These are phyloP conservation scores for Cajanus cajan DNA, from an alignment of 306 rosid genomes.

Conservation along the genomic window DNA sequence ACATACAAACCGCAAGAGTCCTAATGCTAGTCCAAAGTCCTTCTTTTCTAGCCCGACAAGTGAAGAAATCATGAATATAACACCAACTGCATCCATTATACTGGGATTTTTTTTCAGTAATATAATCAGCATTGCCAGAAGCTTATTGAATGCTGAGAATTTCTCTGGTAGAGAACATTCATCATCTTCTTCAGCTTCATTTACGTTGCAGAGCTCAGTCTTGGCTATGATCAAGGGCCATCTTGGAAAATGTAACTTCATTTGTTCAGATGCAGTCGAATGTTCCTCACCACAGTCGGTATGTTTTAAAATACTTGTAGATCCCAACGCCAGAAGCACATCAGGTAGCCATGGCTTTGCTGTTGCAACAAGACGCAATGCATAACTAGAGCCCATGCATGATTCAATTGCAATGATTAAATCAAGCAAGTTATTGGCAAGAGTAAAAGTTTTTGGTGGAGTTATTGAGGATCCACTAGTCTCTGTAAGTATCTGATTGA, in stretches of 20 bases:
- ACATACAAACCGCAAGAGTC: conserved; percentile 70
- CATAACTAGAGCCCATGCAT: conserved; percentile 58
- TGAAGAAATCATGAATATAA: conserved; percentile 57
- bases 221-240: conserved; percentile 67
- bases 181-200: conserved; percentile 49
- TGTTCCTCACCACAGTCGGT: conserved; percentile 33
- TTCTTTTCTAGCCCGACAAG: conserved; percentile 57
- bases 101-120: conserved; percentile 50
- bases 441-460: conserved; percentile 45
- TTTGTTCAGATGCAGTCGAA: conserved; percentile 32
- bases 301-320: conserved; percentile 39
- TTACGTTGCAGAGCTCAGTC: conserved; percentile 43
- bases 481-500: conserved; percentile 48
- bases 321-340: conserved; percentile 74
- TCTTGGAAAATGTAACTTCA: conserved; percentile 54
- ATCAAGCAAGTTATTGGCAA: conserved; percentile 71
- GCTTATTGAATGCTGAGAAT: conserved; percentile 54
- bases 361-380: conserved; percentile 60
- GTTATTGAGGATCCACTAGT: conserved; percentile 45
- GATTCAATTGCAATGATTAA: conserved; percentile 56
- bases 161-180: conserved; percentile 31
- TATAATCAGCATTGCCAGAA: conserved; percentile 45
- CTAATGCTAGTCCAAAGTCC: conserved; percentile 56
- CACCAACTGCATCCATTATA: conserved; percentile 64
- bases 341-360: conserved; percentile 90